Evolutionary conservation across 2,329 filamentous ascomycete genomes (phyloP).

Genomic region (Pyrenophora seminiperda): DNA sequence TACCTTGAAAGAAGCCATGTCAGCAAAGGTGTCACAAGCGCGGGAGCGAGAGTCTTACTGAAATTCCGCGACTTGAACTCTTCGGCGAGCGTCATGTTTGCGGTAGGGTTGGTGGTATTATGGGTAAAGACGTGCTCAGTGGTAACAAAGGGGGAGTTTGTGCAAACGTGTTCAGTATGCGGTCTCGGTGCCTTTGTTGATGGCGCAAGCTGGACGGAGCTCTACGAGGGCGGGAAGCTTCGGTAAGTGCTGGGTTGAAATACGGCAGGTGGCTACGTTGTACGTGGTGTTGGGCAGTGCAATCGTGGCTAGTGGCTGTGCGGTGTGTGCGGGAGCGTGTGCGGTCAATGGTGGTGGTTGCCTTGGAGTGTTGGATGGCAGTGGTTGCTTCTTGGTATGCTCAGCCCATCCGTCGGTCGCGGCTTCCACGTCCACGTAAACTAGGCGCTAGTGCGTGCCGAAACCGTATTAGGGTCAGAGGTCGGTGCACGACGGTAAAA

Average conservation of each 20-base stretch:
- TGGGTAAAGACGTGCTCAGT: not conserved
- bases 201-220: constrained; percentile 34
- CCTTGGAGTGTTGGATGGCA: constrained; percentile 23
- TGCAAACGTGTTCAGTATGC: constrained; percentile 5
- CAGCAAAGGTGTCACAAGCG: constrained; percentile 32
- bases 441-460: constrained; percentile 32
- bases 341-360: constrained; percentile 25
- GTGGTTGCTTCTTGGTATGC: constrained; percentile 15
- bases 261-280: constrained; percentile 15
- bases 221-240: constrained; percentile 24
- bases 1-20: constrained; percentile 56
- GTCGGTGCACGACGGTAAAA: constrained; percentile 20
- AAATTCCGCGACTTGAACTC: constrained; percentile 70
- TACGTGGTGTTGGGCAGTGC: constrained; percentile 40
- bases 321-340: constrained; percentile 14
- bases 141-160: constrained; percentile 13
- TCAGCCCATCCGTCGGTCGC: constrained; percentile 27
- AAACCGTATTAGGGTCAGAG: constrained; percentile 30
- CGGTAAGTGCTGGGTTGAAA: constrained; percentile 11
- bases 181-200: constrained; percentile 25
- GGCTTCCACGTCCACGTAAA: constrained; percentile 45
- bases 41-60: constrained; percentile 55
- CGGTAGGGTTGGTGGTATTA: constrained; percentile 5
- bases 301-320: constrained; percentile 44
- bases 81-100: constrained; percentile 63